Base-by-base conservation (phyloP, 768 basidiomycete species). In the Kwoniella dendrophila region DNA sequence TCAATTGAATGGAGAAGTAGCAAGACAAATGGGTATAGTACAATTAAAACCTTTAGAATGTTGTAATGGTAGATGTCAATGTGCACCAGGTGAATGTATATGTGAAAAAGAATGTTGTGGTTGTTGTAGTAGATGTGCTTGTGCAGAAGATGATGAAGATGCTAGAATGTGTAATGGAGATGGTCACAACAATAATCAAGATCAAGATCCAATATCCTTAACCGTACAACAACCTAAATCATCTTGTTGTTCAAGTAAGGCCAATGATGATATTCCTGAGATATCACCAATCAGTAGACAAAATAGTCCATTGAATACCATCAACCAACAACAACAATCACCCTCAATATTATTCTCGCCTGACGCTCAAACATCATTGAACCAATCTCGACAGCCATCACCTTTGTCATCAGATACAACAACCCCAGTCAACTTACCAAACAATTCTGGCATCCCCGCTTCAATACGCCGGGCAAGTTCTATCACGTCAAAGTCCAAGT, bases 21-120 rank as follows among this genome's bases (percentile, higher is more conserved):
- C 75, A 0, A 49, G 65, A 36, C 58, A 64, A 4, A 50, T 71
- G 56, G 77, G 77, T 0, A 55, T 72, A 33, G 63, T 72, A 20
- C 69, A 70, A 63, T 72, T 78, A 63, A 76, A 71, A 63, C 77
- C 77, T 1, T 69, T 78, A 14, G 71, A 78, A 63, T 78, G 77
- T 60, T 78, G 77, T 48, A 76, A 76, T 45, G 77, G 77, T 7
- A 64, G 77, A 34, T 80, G 79, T 59, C 71, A 74, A 48, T 79
- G 79, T 59, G 44, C 70, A 2, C 70, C 75, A 1, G 77, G 77
- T 2, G 45, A 74, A 30, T 80, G 79, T 48, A 68, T 66, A 2
- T 80, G 79, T 57, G 68, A 72, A 57, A 67, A 71, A 32, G 76
- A 78, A 7, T 79, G 79, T 58, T 80, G 79, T 56, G 78, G 78